Conservation (phyloP, 2,329 filamentous ascomycete species). For the Aspergillus sclerotialis region DNA sequence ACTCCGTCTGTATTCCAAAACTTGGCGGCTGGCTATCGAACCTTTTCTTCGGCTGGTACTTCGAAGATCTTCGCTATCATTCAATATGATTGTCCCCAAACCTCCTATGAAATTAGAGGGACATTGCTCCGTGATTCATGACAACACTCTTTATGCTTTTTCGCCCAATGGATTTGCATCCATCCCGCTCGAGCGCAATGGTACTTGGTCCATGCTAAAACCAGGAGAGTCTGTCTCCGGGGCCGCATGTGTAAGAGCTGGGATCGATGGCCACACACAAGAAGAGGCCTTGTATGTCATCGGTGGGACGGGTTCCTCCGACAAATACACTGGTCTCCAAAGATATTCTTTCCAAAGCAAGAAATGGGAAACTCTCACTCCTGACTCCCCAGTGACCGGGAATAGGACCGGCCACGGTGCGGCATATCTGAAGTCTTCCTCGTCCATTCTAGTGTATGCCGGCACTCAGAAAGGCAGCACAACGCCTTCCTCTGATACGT, state of each 20-base stretch:
- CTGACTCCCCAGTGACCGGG: constrained; percentile 50
- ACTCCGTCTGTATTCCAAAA: constrained; percentile 9
- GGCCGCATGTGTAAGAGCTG: constrained; percentile 68
- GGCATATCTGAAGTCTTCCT: constrained; percentile 62
- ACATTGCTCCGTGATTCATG: constrained; percentile 73
- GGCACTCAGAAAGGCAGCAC: constrained; percentile 59
- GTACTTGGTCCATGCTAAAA: constrained; percentile 61
- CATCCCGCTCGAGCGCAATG: constrained; percentile 60
- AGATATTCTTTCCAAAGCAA: constrained; percentile 52
- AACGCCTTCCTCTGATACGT: constrained; percentile 63
- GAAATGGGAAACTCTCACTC: constrained; percentile 52
- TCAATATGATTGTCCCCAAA: constrained; percentile 62
- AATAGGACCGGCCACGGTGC: constrained; percentile 70
- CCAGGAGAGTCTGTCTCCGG: constrained; percentile 66
- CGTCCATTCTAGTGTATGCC: constrained; percentile 73
- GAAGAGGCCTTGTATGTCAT: constrained; percentile 69
- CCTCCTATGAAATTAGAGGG: constrained; percentile 64
- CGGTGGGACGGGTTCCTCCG: constrained; percentile 59
- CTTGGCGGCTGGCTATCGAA: constrained; percentile 19
- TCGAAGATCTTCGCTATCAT: constrained; percentile 11
- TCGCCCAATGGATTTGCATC: constrained; percentile 69
- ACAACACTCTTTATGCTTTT: constrained; percentile 80
- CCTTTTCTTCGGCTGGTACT: constrained; percentile 23
- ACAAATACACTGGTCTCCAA: constrained; percentile 68
- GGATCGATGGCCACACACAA: constrained; percentile 49